Evolutionary conservation across 306 rosid genomes (phyloP).

Genomic region (Urtica urens): DNA sequence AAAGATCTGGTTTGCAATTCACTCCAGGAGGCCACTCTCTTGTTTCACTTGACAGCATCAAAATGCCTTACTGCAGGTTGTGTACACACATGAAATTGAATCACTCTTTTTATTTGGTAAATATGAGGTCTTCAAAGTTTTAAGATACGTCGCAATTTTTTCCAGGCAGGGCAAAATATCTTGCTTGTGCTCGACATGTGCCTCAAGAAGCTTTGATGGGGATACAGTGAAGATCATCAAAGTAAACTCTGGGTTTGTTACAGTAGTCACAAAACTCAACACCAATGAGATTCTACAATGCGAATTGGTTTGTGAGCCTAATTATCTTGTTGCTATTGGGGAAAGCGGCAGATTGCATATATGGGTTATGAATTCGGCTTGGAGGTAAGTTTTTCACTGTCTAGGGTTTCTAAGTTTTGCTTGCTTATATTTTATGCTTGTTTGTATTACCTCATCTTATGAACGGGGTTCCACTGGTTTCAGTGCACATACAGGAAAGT

Average conservation of each 20-base stretch:
- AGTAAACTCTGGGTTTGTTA: constrained; percentile 63
- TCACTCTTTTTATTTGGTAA: too few relatives aligned
- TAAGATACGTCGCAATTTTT: too few relatives aligned
- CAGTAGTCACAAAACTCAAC: constrained; percentile 46
- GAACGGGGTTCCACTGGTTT: constrained; percentile 20
- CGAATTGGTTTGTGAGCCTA: constrained; percentile 65
- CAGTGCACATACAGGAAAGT: constrained; percentile 47
- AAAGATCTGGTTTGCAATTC: constrained; percentile 55
- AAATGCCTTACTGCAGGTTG: constrained; percentile 78
- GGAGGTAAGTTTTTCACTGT: constrained; percentile 48
- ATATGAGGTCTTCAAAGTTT: too few relatives aligned
- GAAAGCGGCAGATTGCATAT: constrained; percentile 75
- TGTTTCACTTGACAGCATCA: constrained; percentile 60
- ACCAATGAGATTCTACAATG: constrained; percentile 35
- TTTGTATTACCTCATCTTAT: constrained; percentile 1
- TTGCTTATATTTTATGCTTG: background rate
- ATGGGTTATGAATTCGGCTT: constrained; percentile 79
- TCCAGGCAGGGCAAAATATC: constrained; percentile 45
- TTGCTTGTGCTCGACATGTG: constrained; percentile 69
- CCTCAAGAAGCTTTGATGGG: constrained; percentile 39
- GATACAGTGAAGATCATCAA: constrained; percentile 60
- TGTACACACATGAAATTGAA: too few relatives aligned
- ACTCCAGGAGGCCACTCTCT: constrained; percentile 62
- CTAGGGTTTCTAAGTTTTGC: constrained; percentile 9
- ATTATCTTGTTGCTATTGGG: constrained; percentile 63